Conservation (phyloP, 1,139 yeast genomes). For the Zygoascus sp. region DNA sequence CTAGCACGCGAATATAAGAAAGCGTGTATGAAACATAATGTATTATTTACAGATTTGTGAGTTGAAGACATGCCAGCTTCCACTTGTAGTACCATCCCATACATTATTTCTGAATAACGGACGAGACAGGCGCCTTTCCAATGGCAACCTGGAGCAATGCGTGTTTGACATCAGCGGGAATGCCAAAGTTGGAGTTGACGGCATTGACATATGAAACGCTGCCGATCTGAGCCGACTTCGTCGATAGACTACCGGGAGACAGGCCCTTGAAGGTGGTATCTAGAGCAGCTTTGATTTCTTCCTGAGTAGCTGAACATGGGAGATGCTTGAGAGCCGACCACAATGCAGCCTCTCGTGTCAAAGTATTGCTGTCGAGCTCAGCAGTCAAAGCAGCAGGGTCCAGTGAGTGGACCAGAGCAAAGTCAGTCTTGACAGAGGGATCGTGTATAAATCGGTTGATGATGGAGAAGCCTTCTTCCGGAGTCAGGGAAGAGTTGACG, state of each 20-base stretch:
- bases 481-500: background rate
- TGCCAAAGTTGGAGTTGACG: constrained; percentile 11
- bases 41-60: background rate
- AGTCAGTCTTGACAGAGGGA: constrained; percentile 4
- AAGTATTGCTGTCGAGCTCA: constrained; percentile 6
- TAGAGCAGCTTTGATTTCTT: constrained; percentile 5
- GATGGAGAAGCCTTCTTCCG: constrained; percentile 9
- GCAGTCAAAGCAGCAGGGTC: constrained; percentile 3
- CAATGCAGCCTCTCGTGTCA: constrained; percentile 10
- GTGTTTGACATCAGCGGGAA: constrained; percentile 10
- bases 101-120: constrained; percentile 1
- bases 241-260: background rate
- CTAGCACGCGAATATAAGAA: too few species aligned
- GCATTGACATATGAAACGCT: constrained; percentile 11
- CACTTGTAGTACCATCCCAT: too few species aligned
- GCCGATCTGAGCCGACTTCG: background rate
- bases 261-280: constrained; percentile 9
- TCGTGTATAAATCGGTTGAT: constrained; percentile 8
- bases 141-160: constrained; percentile 9
- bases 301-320: constrained; percentile 1
- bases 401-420: constrained; percentile 6
- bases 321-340: constrained; percentile 8
- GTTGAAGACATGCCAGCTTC: too few species aligned
- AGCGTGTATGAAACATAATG: too few species aligned
- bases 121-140: constrained; percentile 14